phyloP scores from a whole-genome alignment of 2,329 filamentous ascomycete species.

The Endoconidiophora polonica region DNA sequence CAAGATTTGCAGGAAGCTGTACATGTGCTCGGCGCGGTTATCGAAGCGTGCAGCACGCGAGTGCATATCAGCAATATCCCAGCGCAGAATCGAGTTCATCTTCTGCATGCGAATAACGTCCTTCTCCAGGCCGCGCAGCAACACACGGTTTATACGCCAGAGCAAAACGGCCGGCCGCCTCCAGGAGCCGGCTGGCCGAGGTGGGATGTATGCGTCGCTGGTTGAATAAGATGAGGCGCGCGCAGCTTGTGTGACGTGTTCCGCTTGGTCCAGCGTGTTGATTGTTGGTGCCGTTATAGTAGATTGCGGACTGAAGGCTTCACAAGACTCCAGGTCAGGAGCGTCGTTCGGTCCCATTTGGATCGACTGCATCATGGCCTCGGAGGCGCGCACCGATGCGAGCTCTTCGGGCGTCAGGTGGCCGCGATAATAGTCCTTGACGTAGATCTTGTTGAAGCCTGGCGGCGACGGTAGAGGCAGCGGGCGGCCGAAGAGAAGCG shows the following conservation, averaged over 20 bases:
- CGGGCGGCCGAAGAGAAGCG: conserved; percentile 26
- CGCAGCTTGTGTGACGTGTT: no score
- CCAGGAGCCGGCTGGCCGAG: conserved; percentile 24
- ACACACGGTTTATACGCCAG: conserved; percentile 25
- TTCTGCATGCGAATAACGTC: conserved; percentile 31
- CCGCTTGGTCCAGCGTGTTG: background rate
- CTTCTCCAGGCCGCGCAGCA: conserved; percentile 31
- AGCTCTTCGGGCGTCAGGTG: conserved; percentile 31
- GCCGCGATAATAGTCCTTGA: conserved; percentile 33
- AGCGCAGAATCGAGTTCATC: conserved; percentile 30
- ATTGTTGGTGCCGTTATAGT: conserved; percentile 9
- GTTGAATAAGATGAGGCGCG: no score
- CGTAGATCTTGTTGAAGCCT: conserved; percentile 26
- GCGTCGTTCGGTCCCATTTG: conserved; percentile 13
- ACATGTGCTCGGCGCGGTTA: conserved; percentile 35
- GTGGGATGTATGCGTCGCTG: conserved; percentile 15
- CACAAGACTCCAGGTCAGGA: conserved; percentile 14
- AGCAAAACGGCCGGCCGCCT: conserved; percentile 24
- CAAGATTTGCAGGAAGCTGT: conserved; percentile 30
- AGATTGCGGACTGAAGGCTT: conserved; percentile 20
- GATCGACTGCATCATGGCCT: conserved; percentile 21
- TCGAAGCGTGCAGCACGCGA: conserved; percentile 32
- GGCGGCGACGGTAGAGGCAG: conserved; percentile 21
- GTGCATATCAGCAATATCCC: conserved; percentile 32
- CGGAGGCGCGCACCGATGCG: conserved; percentile 21